Evolutionary conservation across 441 rosid genomes (phyloP).

Genomic region (Gossypium lobatum): DNA sequence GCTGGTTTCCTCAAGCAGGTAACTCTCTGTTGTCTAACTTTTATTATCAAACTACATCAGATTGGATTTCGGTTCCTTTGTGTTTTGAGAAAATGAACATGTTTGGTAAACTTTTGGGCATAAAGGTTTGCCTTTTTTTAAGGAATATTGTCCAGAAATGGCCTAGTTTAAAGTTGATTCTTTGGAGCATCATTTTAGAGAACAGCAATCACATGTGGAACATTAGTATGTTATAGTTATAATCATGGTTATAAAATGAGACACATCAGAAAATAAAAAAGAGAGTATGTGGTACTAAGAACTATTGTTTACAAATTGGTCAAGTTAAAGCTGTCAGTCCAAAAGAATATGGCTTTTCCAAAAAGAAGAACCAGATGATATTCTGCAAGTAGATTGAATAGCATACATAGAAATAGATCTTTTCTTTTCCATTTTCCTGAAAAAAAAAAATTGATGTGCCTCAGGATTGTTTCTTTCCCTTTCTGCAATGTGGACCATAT

Average conservation of each 20-base stretch:
- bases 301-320: not conserved
- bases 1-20: slow-evolving; percentile 97
- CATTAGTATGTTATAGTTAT: not conserved
- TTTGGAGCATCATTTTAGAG: not conserved
- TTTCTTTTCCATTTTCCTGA: not conserved
- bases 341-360: not conserved
- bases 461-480: not conserved
- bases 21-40: not conserved
- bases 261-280: not conserved
- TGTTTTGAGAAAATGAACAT: not conserved
- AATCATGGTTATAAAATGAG: not conserved
- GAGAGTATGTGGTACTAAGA: not conserved
- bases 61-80: not conserved
- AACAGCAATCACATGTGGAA: not conserved
- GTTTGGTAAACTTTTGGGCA: not conserved
- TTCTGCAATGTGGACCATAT: not conserved
- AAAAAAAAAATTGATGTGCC: not conserved
- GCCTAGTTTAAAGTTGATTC: slow-evolving; percentile 4
- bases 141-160: not conserved
- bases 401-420: not conserved
- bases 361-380: not conserved
- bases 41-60: not conserved
- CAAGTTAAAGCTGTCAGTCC: slow-evolving; percentile 2
- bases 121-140: not conserved
- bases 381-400: not conserved